Base-by-base conservation (phyloP, 2,329 filamentous ascomycete genomes). In the Paracamarosporium sp. region DNA sequence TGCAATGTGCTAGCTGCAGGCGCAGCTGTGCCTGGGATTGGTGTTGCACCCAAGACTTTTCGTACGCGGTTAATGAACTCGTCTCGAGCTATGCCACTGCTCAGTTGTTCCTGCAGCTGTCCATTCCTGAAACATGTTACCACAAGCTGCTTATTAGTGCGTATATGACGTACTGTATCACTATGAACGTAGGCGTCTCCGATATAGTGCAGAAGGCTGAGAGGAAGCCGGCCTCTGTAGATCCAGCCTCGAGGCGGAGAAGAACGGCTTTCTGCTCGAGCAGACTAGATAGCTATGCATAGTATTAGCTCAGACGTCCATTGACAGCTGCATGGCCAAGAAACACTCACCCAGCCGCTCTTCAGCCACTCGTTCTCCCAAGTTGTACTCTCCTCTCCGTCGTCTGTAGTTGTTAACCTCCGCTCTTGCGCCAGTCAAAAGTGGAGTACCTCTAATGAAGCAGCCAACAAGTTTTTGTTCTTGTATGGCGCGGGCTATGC, bases 171-270 rank as follows among this genome's bases (percentile, higher is more conserved):
- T 79, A 89, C 85, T 88, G 87, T 66, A 97, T 93, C 20, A 96
- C 81, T 15, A 97, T 84, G 8, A 97, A 78, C 1, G 90, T 90
- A 0, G 94, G 93, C n/a, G 87, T 87, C 64, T 87, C 87, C 1
- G 86, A 85, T n/a, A 97, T 80, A 0, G 92, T 91, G 68, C 92
- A 96, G 68, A 97, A 91, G 44, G 91, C 91, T 9, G 88, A 85
- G 13, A 98, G 82, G 69, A 92, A 96, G 5, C 86, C 88, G 9
- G 92, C 92, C 79, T 97, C 93, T 63, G 90, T 85, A 1, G 90
- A 93, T 22, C 89, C 91, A 17, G 88, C 87, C 31, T 83, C 77
- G 22, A 97, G 81, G 50, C 89, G 86, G 22, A 97, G 81, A 7
- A 89, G 79, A 20, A 97, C 82, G 2, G 91, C 85, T 68, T 88